A percentile compares a stretch with the other conserved stretches of the same genome.
Evolutionary conservation across 1,284 basidiomycete genomes (phyloP).

Genomic region (Ceratobasidium papillatum): DNA sequence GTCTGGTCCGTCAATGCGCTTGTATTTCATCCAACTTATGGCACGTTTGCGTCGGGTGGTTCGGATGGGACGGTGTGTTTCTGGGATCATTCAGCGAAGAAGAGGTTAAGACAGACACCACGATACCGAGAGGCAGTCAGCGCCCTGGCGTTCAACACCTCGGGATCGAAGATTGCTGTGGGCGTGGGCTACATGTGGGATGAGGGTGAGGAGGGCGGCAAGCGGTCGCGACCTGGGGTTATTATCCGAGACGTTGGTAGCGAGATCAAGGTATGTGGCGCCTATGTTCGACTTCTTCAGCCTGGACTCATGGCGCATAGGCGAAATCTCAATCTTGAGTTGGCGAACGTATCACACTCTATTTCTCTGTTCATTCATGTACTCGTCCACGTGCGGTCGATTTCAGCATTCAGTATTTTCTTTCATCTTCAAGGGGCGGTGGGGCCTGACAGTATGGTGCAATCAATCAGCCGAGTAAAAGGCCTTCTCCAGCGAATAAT

Average conservation of each 20-base stretch:
- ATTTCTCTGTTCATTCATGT: background rate
- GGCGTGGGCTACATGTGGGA: slow-evolving; percentile 90
- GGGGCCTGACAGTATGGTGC: background rate
- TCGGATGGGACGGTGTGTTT: slow-evolving; percentile 92
- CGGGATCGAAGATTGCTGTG: slow-evolving; percentile 83
- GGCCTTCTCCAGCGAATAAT: background rate
- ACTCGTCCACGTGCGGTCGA: background rate
- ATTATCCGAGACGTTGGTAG: slow-evolving; percentile 55
- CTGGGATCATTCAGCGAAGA: slow-evolving; percentile 98
- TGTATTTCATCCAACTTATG: slow-evolving; percentile 89
- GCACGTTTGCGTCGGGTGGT: slow-evolving; percentile 91
- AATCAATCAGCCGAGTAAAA: background rate
- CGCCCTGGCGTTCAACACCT: slow-evolving; percentile 80
- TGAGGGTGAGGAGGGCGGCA: slow-evolving; percentile 74
- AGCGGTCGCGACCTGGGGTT: slow-evolving; percentile 51
- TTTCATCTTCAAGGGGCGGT: background rate
- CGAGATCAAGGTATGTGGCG: slow-evolving; percentile 64
- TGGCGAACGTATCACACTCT: background rate
- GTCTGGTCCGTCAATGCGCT: slow-evolving; percentile 98
- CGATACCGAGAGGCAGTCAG: slow-evolving; percentile 79
- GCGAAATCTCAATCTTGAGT: slow-evolving; percentile 36
- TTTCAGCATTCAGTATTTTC: slow-evolving; percentile 15
- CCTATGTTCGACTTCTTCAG: background rate
- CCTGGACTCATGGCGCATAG: slow-evolving; percentile 8
- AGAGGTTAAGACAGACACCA: slow-evolving; percentile 88